Evolutionary conservation across 148 eudicot species (phyloP), one percentile per base, ranked within the genome.

Genomic region (Polygonum aviculare): DNA sequence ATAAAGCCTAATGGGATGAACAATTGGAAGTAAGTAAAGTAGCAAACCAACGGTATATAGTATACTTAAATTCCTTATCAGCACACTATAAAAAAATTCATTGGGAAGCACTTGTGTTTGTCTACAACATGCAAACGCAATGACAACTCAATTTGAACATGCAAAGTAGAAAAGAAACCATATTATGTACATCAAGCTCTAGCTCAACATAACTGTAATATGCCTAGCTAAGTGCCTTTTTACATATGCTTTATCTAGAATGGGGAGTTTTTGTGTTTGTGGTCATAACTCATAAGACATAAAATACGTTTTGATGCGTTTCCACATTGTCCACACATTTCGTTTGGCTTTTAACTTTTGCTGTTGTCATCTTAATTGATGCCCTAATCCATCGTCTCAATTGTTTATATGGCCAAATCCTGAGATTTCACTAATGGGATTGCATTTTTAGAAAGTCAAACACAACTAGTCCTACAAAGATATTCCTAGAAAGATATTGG

Each of bases 371-470:
- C 39, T 62, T 62, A 62, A 26, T 62, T 62, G 69, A 62, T 62
- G 69, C 69, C 69, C 33, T 62, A 62, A 62, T 62, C 69, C 69
- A 62, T 31, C 69, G 31, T 62, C 31, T 62, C 38, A 11, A 33
- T 62, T 62, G 36, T 62, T 62, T 31, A 62, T 10, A 0, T 26
- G 12, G 16, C 69, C 36, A 62, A 62, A 62, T 62, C 35, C 36
- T 31, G 36, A 62, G 36, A 62, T 62, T 9, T 62, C 38, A 62
- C 69, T 62, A 26, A 26, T 31, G 36, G 31, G 39, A 62, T 62
- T 62, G 69, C 69, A 31, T 62, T 33, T 57, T 62, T 2, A 62
- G 69, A 62, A 62, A 62, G 38, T 62, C 69, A 62, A 62, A 57
- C 63, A 57, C 33, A 57, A 19, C 33, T 16, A 54, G 21, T 26